Conservation (phyloP, 2,329 filamentous ascomycete species). For the Celoporthe dispersa region DNA sequence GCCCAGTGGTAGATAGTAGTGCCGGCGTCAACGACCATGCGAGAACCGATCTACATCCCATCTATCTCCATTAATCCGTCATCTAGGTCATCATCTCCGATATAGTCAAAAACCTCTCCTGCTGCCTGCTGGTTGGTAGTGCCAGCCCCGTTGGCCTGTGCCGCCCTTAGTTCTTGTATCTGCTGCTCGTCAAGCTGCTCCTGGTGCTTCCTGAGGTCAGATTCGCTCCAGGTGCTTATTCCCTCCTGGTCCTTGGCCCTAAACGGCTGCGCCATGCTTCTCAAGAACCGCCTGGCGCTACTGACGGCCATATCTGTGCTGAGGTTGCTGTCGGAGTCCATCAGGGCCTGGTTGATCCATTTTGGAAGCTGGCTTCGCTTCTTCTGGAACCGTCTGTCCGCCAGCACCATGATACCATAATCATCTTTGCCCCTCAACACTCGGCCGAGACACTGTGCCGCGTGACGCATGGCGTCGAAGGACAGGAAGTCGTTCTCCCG, state of each 20-base stretch:
- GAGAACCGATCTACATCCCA: slow-evolving; percentile 10
- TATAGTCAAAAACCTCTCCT: slow-evolving; percentile 47
- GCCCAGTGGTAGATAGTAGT: background rate
- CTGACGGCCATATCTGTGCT: slow-evolving; percentile 96
- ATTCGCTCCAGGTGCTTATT: slow-evolving; percentile 87
- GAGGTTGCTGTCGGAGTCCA: slow-evolving; percentile 84
- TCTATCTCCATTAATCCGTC: slow-evolving; percentile 58
- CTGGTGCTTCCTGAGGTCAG: slow-evolving; percentile 79
- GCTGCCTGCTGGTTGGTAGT: slow-evolving; percentile 7
- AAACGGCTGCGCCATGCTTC: slow-evolving; percentile 92
- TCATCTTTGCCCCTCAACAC: slow-evolving; percentile 96
- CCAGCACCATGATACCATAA: slow-evolving; percentile 99
- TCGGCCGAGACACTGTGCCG: slow-evolving; percentile 92
- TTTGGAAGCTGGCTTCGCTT: slow-evolving; percentile 90
- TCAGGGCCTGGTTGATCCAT: slow-evolving; percentile 90
- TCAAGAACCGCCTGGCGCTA: slow-evolving; percentile 84
- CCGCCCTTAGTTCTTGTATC: slow-evolving; percentile 64
- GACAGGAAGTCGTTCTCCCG: slow-evolving; percentile 97
- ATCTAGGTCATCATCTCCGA: slow-evolving; percentile 57
- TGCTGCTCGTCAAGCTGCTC: slow-evolving; percentile 72
- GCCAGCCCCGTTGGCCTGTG: slow-evolving; percentile 29
- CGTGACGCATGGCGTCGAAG: slow-evolving; percentile 99
- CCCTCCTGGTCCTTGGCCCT: slow-evolving; percentile 83
- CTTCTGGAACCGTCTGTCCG: slow-evolving; percentile 90
- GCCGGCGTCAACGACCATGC: background rate